Evolutionary conservation across 495 filamentous ascomycete genomes (phyloP).

Genomic region (Aspergillus sclerotiicarbonarius): DNA sequence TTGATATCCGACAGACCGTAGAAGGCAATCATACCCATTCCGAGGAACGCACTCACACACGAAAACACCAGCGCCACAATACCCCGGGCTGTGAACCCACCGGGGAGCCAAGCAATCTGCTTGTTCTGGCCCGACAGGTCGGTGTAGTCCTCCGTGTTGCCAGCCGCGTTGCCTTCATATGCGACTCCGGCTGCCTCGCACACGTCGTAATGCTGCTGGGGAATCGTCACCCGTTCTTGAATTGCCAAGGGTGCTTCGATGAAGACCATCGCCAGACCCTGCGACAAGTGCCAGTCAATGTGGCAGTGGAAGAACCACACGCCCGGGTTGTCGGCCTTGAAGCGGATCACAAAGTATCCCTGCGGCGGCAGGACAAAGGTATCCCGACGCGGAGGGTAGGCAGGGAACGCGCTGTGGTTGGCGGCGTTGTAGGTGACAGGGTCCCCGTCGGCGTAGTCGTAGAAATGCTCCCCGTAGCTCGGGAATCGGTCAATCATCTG

Average conservation of each 20-base stretch:
- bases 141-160: slow-evolving; percentile 56
- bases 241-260: slow-evolving; percentile 48
- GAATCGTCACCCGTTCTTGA: slow-evolving; percentile 38
- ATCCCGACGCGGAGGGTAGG: slow-evolving; percentile 54
- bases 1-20: slow-evolving; percentile 52
- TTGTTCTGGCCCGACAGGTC: slow-evolving; percentile 61
- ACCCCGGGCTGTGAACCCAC: slow-evolving; percentile 69
- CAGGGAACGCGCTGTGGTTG: slow-evolving; percentile 34
- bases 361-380: slow-evolving; percentile 53
- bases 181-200: slow-evolving; percentile 51
- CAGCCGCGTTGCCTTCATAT: slow-evolving; percentile 68
- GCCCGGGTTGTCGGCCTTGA: slow-evolving; percentile 66
- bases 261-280: slow-evolving; percentile 42
- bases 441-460: slow-evolving; percentile 31
- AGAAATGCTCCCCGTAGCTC: slow-evolving; percentile 40
- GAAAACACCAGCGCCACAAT: slow-evolving; percentile 73
- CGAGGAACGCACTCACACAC: slow-evolving; percentile 61
- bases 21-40: slow-evolving; percentile 63
- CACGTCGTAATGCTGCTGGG: slow-evolving; percentile 57
- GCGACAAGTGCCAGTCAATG: slow-evolving; percentile 62
- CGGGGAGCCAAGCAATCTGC: slow-evolving; percentile 58
- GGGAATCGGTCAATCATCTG: slow-evolving; percentile 60
- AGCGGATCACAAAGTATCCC: slow-evolving; percentile 64
- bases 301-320: slow-evolving; percentile 62
- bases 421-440: slow-evolving; percentile 39